A percentile compares a stretch with the other conserved stretches of the same genome.
phyloP scores from a whole-genome alignment of 2,329 filamentous ascomycete genomes.

The Elsinoe arachidis region DNA sequence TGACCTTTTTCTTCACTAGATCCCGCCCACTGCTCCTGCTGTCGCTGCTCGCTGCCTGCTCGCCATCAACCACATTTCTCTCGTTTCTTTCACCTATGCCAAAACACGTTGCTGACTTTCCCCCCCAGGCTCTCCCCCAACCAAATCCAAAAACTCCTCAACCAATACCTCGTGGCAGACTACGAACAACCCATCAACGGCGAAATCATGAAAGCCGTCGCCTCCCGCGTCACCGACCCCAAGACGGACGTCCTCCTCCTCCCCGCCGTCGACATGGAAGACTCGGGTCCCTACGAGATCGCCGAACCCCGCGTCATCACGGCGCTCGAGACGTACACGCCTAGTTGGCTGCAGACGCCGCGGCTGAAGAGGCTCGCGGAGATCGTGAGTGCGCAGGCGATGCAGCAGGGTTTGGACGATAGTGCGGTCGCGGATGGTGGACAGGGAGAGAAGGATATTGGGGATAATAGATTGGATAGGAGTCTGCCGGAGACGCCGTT shows the following conservation, averaged over 20 bases:
- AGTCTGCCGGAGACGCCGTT: constrained; percentile 10
- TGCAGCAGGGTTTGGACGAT: constrained; percentile 48
- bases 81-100: neutral
- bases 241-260: constrained; percentile 95
- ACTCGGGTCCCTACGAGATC: constrained; percentile 96
- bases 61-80: neutral
- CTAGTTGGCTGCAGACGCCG: constrained; percentile 95
- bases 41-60: constrained; percentile 7
- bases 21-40: constrained; percentile 1
- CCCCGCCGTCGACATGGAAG: constrained; percentile 96
- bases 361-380: constrained; percentile 93
- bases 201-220: constrained; percentile 99
- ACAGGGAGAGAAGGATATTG: constrained; percentile 19
- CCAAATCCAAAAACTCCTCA: constrained; percentile 97
- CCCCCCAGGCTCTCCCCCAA: constrained; percentile 76
- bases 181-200: constrained; percentile 99
- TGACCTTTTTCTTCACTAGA: neutral
- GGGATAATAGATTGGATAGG: neutral
- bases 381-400: constrained; percentile 92
- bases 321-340: constrained; percentile 93
- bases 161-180: constrained; percentile 96
- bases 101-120: neutral
- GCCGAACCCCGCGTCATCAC: constrained; percentile 94
- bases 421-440: constrained; percentile 21
- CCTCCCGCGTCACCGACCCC: constrained; percentile 80